phyloP scores from a whole-genome alignment of 345 rosid genomes.

The Bruguiera sexangula region DNA sequence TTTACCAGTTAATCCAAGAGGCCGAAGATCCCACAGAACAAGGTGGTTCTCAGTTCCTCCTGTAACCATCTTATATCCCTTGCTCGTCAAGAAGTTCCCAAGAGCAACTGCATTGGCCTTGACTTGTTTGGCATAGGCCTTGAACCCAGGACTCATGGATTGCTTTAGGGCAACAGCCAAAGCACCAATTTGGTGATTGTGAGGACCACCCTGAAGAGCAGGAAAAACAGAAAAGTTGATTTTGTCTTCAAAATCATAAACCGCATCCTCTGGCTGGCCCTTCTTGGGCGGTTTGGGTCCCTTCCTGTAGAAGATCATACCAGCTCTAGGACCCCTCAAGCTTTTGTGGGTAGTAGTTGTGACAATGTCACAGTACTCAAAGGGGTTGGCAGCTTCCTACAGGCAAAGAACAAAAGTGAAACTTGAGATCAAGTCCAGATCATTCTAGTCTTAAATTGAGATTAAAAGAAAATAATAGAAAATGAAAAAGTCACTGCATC shows the following conservation, averaged over 20 bases:
- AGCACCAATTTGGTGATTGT: slow-evolving; percentile 99
- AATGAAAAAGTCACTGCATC: background rate
- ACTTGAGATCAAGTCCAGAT: slow-evolving; percentile 1
- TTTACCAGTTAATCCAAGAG: slow-evolving; percentile 95
- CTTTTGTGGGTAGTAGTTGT: slow-evolving; percentile 99
- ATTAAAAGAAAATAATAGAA: background rate
- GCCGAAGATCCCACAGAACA: slow-evolving; percentile 99
- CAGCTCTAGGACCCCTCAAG: slow-evolving; percentile 99
- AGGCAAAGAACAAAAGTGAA: slow-evolving; percentile 2
- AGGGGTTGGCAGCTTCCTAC: slow-evolving; percentile 96
- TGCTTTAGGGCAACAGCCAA: slow-evolving; percentile 98
- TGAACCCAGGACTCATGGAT: slow-evolving; percentile 73
- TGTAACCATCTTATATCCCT: slow-evolving; percentile 89
- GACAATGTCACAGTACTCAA: slow-evolving; percentile 92
- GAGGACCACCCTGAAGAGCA: slow-evolving; percentile 99
- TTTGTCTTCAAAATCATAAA: slow-evolving; percentile 94
- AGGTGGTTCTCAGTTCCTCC: slow-evolving; percentile 98
- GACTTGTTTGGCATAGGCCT: slow-evolving; percentile 96
- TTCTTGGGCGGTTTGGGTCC: slow-evolving; percentile 97
- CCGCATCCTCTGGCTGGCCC: slow-evolving; percentile 93
- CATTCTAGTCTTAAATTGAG: background rate
- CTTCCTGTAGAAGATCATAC: slow-evolving; percentile 98
- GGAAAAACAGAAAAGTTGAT: slow-evolving; percentile 98
- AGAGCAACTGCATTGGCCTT: slow-evolving; percentile 96
- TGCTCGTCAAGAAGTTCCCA: slow-evolving; percentile 71